These are phyloP conservation scores for Kernera saxatilis DNA, from an alignment of 345 rosid genomes.

Conservation along the genomic window DNA sequence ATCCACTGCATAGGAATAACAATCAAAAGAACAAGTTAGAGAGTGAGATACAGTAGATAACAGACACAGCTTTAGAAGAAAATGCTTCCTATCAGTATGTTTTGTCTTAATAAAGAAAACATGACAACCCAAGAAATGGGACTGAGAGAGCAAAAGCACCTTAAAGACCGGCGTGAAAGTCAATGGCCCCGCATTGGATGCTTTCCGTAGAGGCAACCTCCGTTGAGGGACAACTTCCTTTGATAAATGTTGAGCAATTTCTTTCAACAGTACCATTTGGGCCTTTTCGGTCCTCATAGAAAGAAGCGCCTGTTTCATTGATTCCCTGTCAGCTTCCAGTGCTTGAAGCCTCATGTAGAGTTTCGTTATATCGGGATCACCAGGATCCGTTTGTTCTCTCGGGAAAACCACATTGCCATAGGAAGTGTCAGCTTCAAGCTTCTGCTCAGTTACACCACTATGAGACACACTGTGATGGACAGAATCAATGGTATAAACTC, in stretches of 20 bases:
- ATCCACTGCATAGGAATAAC: conserved; percentile 57
- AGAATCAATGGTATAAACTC: conserved; percentile 82
- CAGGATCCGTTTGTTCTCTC: conserved; percentile 31
- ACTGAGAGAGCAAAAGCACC: conserved; percentile 40
- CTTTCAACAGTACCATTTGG: conserved; percentile 75
- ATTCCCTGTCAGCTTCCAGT: conserved; percentile 96
- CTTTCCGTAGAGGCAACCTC: conserved; percentile 41
- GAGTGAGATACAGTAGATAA: not conserved
- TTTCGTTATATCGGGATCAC: conserved; percentile 76
- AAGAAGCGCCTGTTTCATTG: conserved; percentile 82
- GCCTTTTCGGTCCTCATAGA: conserved; percentile 95
- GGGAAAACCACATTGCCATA: not conserved
- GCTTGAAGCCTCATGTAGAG: conserved; percentile 89
- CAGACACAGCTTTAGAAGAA: not conserved
- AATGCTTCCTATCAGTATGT: not conserved
- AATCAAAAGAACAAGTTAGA: not conserved
- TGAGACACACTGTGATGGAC: conserved; percentile 34
- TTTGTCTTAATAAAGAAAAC: not conserved
- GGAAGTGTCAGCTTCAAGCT: conserved; percentile 1
- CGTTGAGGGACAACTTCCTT: conserved; percentile 67
- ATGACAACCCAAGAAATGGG: not conserved
- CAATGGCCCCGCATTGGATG: conserved; percentile 38
- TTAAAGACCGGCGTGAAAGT: conserved; percentile 62
- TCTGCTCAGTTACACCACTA: conserved; percentile 8
- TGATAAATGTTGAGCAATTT: conserved; percentile 90